Base-by-base conservation (phyloP, 2,329 filamentous ascomycete species). In the Aureobasidium leucospermi region DNA sequence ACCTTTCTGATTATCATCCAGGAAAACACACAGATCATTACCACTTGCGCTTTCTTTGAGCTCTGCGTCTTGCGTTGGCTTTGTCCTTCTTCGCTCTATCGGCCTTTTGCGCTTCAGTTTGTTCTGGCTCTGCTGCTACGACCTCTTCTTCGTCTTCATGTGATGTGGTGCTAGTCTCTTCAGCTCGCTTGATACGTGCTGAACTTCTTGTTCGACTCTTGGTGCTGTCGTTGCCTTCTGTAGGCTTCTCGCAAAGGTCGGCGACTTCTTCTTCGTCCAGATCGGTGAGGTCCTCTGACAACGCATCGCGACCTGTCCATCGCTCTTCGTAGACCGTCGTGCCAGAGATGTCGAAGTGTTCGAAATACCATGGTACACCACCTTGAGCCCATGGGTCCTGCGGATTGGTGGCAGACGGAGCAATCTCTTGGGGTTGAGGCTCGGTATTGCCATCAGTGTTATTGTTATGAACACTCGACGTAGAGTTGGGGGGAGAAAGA, bases 181-280 rank as follows among this genome's bases (percentile, higher is more conserved):
- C 48, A 19, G 42, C 55, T 55, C 39, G 55, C 49, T 28, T 53
- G 48, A 39, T 56, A 11, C 36, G 45, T 34, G 34, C 47, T 39
- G 28, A 52, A 15, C 45, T 53, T 39, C 29, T 57, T 16, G 41
- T 60, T 47, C 23, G 38, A 43, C 46, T 47, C 42, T 61, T 59
- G 15, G 34, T 47, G 15, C 39, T 58, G 31, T 60, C 60, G 11
- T 53, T 56, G 5, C 48, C 57, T 11, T 49, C 59, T 8, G 38
- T 42, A 9, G 39, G 53, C n/a, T 47, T 51, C 29, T 56, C 48
- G 32, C 51, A 56, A 19, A 73, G 65, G 51, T 87, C 89, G 67
- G 89, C 86, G 60, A 96, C 78, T 74, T 93, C 90, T 55, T 95
- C 91, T 64, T 96, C 92, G 67, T 96, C 92, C 70, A 96, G 85